Base-by-base conservation (phyloP, 352 stramenopile species). In the Pythium monospermum region DNA sequence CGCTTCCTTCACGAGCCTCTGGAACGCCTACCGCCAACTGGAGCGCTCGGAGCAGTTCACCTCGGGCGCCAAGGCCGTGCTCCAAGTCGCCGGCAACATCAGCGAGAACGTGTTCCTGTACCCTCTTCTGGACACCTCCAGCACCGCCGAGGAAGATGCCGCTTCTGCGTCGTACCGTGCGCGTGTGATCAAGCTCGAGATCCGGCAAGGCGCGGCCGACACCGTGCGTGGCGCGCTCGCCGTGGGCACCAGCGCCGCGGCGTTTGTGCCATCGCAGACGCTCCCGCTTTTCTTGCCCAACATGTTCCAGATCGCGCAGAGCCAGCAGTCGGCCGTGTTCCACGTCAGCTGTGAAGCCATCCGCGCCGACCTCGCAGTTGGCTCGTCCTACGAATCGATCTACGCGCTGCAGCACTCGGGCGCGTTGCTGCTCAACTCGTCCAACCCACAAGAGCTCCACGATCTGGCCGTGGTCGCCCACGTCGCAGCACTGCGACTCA, bases 381-480 rank as follows among this genome's bases (percentile, higher is more conserved):
- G 69, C 41, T 68, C 60, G 49, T 85, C 80, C 27, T 85, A 87
- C 58, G 76, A 87, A 45, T 57, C 71, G 3, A 49, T 87, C 44
- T 83, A 86, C 57, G 68, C 74, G 36, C 54, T 87, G 33, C 74
- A 86, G 65, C 76, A 90, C 61, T 75, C 78, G 12, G 82, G 82
- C 12, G 77, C 78, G 23, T 27, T 89, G 38, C 67, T 94, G 39
- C 63, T 92, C 13, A 87, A 86, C 63, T 83, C 80, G 37, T 64
- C 68, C 13, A 85, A 47, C 11, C 61, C 78, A 10, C 78, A 90
- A 53, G 83, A 92, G 53, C 82, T 73, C 46, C 83, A 94, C 57
- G 83, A 94, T 53, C 49, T 94, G 5, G 76, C 80, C 0, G 68
- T 94, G 8, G 74, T 90, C 18, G 78, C 80, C 3, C 78, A 94